Evolutionary conservation across 768 basidiomycete genomes (phyloP).

Genomic region (Collybia mongolica): DNA sequence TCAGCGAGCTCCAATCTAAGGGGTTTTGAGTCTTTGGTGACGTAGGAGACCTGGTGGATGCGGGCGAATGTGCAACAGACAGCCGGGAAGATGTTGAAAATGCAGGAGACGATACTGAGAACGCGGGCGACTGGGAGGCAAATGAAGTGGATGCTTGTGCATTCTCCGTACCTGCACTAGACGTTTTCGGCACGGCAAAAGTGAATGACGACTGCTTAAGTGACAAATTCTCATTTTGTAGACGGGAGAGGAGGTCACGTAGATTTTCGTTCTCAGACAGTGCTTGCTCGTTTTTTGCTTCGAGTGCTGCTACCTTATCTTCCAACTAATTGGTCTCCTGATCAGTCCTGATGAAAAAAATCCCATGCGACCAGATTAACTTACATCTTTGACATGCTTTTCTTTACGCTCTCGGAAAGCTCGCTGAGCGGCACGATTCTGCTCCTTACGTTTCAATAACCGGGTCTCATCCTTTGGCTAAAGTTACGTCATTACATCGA

Average conservation of each 20-base stretch:
- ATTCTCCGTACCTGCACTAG: constrained; percentile 13
- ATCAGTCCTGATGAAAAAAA: not conserved
- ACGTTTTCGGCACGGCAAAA: constrained; percentile 63
- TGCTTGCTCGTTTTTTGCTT: constrained; percentile 74
- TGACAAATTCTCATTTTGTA: constrained; percentile 84
- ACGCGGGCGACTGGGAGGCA: constrained; percentile 27
- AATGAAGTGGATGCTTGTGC: constrained; percentile 19
- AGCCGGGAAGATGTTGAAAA: constrained; percentile 21
- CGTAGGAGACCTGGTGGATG: constrained; percentile 7
- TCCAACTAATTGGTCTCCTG: constrained; percentile 60
- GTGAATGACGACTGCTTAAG: constrained; percentile 85
- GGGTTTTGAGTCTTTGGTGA: constrained; percentile 40
- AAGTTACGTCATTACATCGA: constrained; percentile 11
- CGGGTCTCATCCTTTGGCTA: constrained; percentile 68
- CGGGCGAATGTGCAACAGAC: too few species aligned
- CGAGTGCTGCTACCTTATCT: constrained; percentile 85
- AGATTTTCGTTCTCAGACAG: constrained; percentile 85
- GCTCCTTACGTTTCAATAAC: constrained; percentile 88
- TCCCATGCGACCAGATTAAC: constrained; percentile 26
- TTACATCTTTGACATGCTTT: constrained; percentile 93
- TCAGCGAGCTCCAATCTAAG: constrained; percentile 66
- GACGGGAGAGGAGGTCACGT: constrained; percentile 76
- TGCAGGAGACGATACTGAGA: constrained; percentile 19
- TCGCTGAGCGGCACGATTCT: constrained; percentile 95
- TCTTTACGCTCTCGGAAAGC: constrained; percentile 98